These are phyloP conservation scores for Schizochytrium sp. DNA, from an alignment of 108 stramenopile species.

Conservation along the genomic window DNA sequence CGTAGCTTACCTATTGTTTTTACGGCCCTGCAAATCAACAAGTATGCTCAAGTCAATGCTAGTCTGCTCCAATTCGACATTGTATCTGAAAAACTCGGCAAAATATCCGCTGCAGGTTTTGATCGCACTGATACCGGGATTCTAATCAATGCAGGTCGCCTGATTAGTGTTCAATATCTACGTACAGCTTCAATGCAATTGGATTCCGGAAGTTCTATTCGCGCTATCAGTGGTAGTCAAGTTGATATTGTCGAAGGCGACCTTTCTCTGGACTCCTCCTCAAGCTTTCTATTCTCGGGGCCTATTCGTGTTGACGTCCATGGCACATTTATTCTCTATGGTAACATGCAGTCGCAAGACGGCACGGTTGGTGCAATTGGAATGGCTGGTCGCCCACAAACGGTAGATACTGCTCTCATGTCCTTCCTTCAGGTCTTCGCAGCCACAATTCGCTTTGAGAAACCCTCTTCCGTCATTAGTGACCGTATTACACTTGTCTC, in stretches of 20 bases:
- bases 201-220: not conserved
- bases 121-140: constrained; percentile 14
- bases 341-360: not conserved
- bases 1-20: not conserved
- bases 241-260: not conserved
- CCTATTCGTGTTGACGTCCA: constrained; percentile 1
- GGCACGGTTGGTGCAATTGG: not conserved
- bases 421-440: constrained; percentile 18
- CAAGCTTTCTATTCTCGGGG: not conserved
- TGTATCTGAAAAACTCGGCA: not conserved
- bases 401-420: not conserved
- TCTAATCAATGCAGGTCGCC: not conserved
- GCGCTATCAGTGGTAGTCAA: not conserved
- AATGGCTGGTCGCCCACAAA: not conserved
- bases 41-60: constrained; percentile 15
- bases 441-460: not conserved
- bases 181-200: not conserved
- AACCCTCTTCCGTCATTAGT: not conserved
- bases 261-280: constrained; percentile 3
- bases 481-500: not conserved
- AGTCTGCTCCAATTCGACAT: not conserved
- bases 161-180: not conserved
- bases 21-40: constrained; percentile 39
- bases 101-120: not conserved
- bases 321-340: not conserved